Base-by-base conservation (phyloP, 345 rosid species). In the Kandelia obovata region DNA sequence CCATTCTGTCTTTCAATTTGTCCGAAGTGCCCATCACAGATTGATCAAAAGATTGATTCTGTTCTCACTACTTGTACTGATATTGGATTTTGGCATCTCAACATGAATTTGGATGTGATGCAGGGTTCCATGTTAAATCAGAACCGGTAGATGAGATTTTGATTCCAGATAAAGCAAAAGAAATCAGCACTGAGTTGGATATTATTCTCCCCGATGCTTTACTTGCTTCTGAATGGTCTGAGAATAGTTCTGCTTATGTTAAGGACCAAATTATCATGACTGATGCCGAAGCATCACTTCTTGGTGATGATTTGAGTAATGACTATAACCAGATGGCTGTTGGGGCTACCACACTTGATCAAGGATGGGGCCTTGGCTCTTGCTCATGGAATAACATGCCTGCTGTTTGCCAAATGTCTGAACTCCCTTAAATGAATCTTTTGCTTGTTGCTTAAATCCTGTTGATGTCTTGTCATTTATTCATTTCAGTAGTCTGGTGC, bases 361-460 rank as follows among this genome's bases (percentile, higher is more conserved):
- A 85, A 65, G 87, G 77, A 49, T 83, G 83, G 89, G 93, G 83
- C 3, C 84, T 82, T 7, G 78, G 80, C 70, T 88, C 88, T 57
- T 89, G 85, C 76, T 69, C 90, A 15, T 95, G 98, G 98, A 87
- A 88, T 74, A 89, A 82, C 81, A 87, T 89, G 91, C 96, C 97
- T 58, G 80, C 93, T 16, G 89, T 90, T 66, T 89, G 90, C 78
- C 89, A 84, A 67, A 84, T 82, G 76, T 77, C 85, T 21, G 92
- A 88, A 78, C 62, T 86, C 32, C 89, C 88, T 23, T 85, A 79
- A 84, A 47, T n/a, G 68, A 68, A 57, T 68, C 49, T 25, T 20
- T 13, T 68, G 53, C 27, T 31, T 64, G 39, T 31, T 64, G 46
- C 71, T 53, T 64, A 53, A 37, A 60, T 70, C 51, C 30, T 71